Evolutionary conservation across 2,329 filamentous ascomycete genomes (phyloP), one percentile per base, ranked within the genome.

Genomic region (Metarhizium sp.): DNA sequence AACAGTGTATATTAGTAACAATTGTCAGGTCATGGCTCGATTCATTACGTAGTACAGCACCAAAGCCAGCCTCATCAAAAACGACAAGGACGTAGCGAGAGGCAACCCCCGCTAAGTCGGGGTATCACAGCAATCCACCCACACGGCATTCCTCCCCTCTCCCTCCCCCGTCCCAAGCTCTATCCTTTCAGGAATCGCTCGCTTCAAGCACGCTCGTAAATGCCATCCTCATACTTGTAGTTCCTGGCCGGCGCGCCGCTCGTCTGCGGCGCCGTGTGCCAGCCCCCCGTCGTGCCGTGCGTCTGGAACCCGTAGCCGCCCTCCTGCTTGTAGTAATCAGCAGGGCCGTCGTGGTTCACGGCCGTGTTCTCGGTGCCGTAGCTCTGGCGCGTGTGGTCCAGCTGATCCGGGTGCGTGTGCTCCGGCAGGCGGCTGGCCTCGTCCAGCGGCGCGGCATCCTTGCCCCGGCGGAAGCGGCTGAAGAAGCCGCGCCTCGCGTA

Each of bases 331-430:
- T 59, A 54, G 49, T 65, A 62, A 34, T 61, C 61, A 16, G 63
- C 60, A 45, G 64, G 62, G 55, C 63, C 62, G 59, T 63, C 65
- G 60, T 18, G 64, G 58, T 62, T 65, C 43, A 71, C 64, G 42
- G 67, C 67, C 30, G 66, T 74, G 54, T 60, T 64, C 57, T 67
- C 75, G 13, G 69, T 74, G 59, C 61, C 69, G 58, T 74, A 69
- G 66, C 75, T 78, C 61, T 70, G 71, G 42, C 74, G 71, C 53
- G 62, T 62, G 62, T 66, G 66, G 56, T 65, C 56, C 64, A 78
- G 64, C 65, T 75, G 63, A 34, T 67, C 66, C 2, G 73, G 73
- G 11, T 66, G 67, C n/a, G 73, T 65, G 61, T 75, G 73, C 60
- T 64, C 63, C 7, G 73, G 73, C 3, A 75, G 67, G 8, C 58